Conservation (phyloP, 495 filamentous ascomycete genomes). For the Penicillium nucicola region DNA sequence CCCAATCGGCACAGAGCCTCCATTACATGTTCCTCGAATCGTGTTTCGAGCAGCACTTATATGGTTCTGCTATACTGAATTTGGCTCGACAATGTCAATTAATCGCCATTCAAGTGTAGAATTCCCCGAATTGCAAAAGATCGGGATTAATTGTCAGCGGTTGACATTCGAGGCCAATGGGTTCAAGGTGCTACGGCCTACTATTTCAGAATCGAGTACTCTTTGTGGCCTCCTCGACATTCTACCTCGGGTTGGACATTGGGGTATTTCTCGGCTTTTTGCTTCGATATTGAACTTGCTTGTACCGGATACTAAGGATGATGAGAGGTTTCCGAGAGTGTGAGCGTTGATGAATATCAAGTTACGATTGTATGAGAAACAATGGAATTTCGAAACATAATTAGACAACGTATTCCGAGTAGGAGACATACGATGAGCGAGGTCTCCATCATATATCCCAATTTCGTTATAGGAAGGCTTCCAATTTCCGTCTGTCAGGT, state of each 20-base stretch:
- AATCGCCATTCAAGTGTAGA: neutral
- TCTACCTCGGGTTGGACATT: conserved; percentile 11
- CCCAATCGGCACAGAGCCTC: conserved; percentile 14
- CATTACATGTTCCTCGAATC: conserved; percentile 16
- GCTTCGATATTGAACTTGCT: too few species aligned
- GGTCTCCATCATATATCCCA: too few species aligned
- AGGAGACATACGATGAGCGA: too few species aligned
- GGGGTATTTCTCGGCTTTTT: conserved; percentile 4
- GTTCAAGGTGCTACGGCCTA: conserved; percentile 1
- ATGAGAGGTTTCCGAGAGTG: too few species aligned
- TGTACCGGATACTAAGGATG: too few species aligned
- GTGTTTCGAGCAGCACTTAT: conserved; percentile 14
- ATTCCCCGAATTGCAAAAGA: conserved; percentile 2
- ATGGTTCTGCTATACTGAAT: conserved; percentile 12
- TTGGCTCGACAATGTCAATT: neutral
- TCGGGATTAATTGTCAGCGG: conserved; percentile 8
- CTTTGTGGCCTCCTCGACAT: conserved; percentile 12
- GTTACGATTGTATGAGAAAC: too few species aligned
- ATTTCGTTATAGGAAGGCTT: too few species aligned
- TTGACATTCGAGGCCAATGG: conserved; percentile 13
- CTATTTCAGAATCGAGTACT: conserved; percentile 8
- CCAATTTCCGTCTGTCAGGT: too few species aligned
- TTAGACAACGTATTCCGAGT: too few species aligned
- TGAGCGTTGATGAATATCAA: too few species aligned
- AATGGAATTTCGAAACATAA: too few species aligned